Percentiles rank a stretch among this genome's conserved stretches.
These are phyloP conservation scores for Acacia crassicarpa DNA, from an alignment of 306 rosid genomes.

Conservation along the genomic window DNA sequence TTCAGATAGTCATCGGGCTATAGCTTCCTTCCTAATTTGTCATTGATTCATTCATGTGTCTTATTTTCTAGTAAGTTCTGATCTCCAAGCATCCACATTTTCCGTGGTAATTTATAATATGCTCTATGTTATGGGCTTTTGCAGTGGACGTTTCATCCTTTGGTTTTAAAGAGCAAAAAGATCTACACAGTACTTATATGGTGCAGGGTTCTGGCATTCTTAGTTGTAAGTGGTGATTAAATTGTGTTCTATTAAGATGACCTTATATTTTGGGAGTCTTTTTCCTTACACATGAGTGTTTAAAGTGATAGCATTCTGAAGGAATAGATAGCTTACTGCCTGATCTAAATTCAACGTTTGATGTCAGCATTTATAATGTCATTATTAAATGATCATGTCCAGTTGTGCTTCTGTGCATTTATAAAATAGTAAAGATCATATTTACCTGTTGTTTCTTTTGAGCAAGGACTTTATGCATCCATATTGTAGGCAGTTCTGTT, in stretches of 20 bases:
- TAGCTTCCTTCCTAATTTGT: background rate
- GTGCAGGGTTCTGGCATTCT: constrained; percentile 97
- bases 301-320: constrained; percentile 11
- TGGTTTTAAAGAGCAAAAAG: constrained; percentile 86
- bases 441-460: background rate
- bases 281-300: background rate
- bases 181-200: constrained; percentile 86
- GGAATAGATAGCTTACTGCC: background rate
- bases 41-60: background rate
- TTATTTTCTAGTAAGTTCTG: constrained; percentile 6
- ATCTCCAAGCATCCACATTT: background rate
- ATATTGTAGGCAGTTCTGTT: background rate
- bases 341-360: constrained; percentile 3
- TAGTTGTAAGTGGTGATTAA: constrained; percentile 71
- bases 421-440: background rate
- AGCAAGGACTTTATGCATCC: background rate
- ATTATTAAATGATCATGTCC: background rate
- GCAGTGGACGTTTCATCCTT: constrained; percentile 99
- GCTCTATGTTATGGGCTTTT: constrained; percentile 45
- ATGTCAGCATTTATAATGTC: background rate
- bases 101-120: constrained; percentile 13
- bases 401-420: background rate
- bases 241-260: constrained; percentile 1
- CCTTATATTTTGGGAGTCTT: background rate
- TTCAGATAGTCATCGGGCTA: constrained; percentile 1